Base-by-base conservation (phyloP, 371 early-diverging fungal species). In the Circinella minor region DNA sequence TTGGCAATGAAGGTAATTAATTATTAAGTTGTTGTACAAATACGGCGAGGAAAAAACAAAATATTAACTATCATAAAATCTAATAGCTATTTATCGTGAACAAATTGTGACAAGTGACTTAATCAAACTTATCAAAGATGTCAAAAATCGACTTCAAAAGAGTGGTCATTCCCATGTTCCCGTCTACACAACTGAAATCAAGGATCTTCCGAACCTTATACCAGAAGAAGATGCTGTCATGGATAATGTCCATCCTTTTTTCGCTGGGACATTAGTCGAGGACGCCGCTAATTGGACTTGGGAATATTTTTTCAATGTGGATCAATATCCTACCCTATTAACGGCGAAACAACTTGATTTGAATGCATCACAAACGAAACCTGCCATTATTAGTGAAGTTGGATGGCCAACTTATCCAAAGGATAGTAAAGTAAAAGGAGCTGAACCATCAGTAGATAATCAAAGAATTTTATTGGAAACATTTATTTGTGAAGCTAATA, bases 221-320 rank as follows among this genome's bases (percentile, higher is more conserved):
- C 73, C 75, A 14, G 74, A 77, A 11, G 85, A 85, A 36, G 91
- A 90, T 72, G 83, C 74, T 60, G 82, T 87, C 10, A 80, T 83
- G 51, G 86, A 86, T 64, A 87, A 90, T 70, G 86, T 86, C 6
- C 90, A 89, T 78, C 91, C 91, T 11, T 89, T 89, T 82, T 90
- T 89, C 81, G 86, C 88, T 13, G 88, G 88, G 20, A 78, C 76
- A 7, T 75, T 77, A 10, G 83, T 84, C 8, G 71, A 83, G 4
- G 76, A 74, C 4, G 89, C 88, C 9, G 84, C 86, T 57, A 62
- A 75, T 55, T 86, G 83, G 83, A 80, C 84, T 51, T 89, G 83
- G 74, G 77, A 78, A 38, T 86, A 88, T 63, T 75, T 85, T 43
- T 76, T 71, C 43, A 71, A 68, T 13, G 71, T 69, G n/a, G 76